Base-by-base conservation (phyloP, 164 flowering plant species). In the Magnolia sinica region DNA sequence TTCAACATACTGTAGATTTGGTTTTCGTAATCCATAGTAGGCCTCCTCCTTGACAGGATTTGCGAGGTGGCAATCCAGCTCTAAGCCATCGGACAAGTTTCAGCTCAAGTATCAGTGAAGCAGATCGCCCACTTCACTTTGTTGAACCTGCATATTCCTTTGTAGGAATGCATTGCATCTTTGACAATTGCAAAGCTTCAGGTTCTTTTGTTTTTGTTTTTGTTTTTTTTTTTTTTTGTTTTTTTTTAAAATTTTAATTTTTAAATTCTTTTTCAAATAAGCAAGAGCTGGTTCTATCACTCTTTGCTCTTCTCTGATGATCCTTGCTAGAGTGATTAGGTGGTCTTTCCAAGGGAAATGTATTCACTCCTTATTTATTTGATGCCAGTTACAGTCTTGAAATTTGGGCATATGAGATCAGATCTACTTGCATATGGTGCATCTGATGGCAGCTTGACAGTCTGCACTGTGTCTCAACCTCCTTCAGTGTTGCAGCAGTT, bases 101-200 rank as follows among this genome's bases (percentile, higher is more conserved):
- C 74, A 85, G 94, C 82, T 94, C 99, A 65, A 90, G 72, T 82
- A 73, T 81, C 59, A 90, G 97, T 90, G 99, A 96, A 73, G 73
- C 66, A 82, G 94, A 89, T 78, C 89, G 67, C 27, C 88, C 82
- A 55, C 85, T 84, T 78, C 90, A 78, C 65, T 90, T 83, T 79
- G 85, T 76, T 70, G 97, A 96, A 83, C 96, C 91, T 84, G 97
- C 97, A 51, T 96, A 94, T 86, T 92, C 99, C 68, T 96, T 96
- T 87, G 94, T 96, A 14, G 99, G 99, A 79, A 94, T 96, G 99
- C 96, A 96, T 81, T 94, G 98, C 82, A 92, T 96, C 82, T 96
- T 96, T 86, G 99, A 96, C 80, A 92, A 88, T 74, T 91, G 92
- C 91, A 92, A 90, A 88, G 88, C 89, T 66, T 87, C 97, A 77